phyloP scores from a whole-genome alignment of 2,329 filamentous ascomycete genomes.

The Neonectria faginata region DNA sequence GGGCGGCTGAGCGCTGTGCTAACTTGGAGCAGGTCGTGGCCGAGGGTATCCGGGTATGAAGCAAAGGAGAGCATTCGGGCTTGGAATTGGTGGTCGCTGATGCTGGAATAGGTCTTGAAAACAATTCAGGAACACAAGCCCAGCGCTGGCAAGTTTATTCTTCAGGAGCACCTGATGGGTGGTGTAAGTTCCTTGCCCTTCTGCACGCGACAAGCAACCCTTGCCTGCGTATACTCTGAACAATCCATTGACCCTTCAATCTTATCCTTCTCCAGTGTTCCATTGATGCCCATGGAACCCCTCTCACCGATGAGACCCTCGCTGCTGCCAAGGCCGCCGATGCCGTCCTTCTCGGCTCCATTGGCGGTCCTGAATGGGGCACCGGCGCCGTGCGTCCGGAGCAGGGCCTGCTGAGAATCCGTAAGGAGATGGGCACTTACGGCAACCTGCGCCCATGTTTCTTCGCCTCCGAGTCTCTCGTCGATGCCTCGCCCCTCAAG shows the following conservation, averaged over 20 bases:
- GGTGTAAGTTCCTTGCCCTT: slow-evolving; percentile 72
- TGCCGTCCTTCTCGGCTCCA: slow-evolving; percentile 91
- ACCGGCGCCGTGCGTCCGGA: slow-evolving; percentile 89
- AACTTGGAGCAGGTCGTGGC: slow-evolving; percentile 71
- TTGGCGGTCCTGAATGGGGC: slow-evolving; percentile 97
- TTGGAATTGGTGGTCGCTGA: slow-evolving; percentile 15
- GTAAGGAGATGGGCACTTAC: slow-evolving; percentile 94
- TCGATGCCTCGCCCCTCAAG: slow-evolving; percentile 89
- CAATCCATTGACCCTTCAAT: slow-evolving; percentile 11
- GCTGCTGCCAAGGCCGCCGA: slow-evolving; percentile 85
- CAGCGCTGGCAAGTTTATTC: slow-evolving; percentile 82
- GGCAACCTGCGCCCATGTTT: slow-evolving; percentile 96
- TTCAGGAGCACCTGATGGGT: slow-evolving; percentile 89
- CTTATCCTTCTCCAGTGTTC: slow-evolving; percentile 71
- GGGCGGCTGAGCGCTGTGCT: slow-evolving; percentile 25
- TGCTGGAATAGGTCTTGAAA: slow-evolving; percentile 73
- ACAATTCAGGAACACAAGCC: slow-evolving; percentile 79
- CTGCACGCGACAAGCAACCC: slow-evolving; percentile 4
- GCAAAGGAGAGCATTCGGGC: background rate
- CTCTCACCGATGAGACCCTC: slow-evolving; percentile 87
- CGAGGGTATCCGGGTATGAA: slow-evolving; percentile 83
- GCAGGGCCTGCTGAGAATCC: slow-evolving; percentile 89
- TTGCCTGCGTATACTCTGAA: slow-evolving; percentile 10
- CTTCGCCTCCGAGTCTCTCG: slow-evolving; percentile 88
- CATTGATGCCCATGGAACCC: slow-evolving; percentile 82